Evolutionary conservation across 2,329 filamentous ascomycete species (phyloP), one percentile per base, ranked within the genome.

Genomic region (Fusarium armeniacum): DNA sequence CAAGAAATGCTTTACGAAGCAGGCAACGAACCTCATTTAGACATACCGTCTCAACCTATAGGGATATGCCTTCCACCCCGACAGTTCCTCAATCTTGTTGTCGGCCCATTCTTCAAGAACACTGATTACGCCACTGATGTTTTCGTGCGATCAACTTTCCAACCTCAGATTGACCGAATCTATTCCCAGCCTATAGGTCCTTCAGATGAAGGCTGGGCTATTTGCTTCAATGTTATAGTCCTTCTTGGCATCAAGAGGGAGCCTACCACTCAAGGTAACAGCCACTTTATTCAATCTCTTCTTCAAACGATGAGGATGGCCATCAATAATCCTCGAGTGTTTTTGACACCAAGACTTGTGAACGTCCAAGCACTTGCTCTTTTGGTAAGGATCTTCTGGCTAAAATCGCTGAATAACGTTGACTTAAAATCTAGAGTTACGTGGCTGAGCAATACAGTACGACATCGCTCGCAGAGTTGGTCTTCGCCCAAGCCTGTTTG

Each of bases 281-380:
- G 65, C 16, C 72, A 74, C 1, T 75, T 75, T 33, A 61, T 67
- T 13, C 73, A 75, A 32, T 71, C 70, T 4, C 73, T 75, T 26
- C 56, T 74, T 2, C 73, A 75, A 49, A 75, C 71, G 1, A 33
- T 75, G 24, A 66, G 58, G 18, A 73, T 75, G 73, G 70, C 72
- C 6, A 47, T 75, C n/a, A 75, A 73, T 36, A 75, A 75, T 6
- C 71, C 73, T 4, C 51, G 73, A 2, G 65, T 75, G 3, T 75
- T 75, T n/a, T 32, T 75, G 20, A 64, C 72, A 5, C 73, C 73
- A 13, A 66, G 73, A 6, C 65, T 75, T 15, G 57, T 73, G 20
- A 75, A 75, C 20, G 72, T 75, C 1, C 73, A 75, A 24, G 73
- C 72, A 2, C 65, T 75, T 43, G 70, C 73, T n/a, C 51, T 75